A percentile compares a stretch with the other conserved stretches of the same genome.
phyloP scores from a whole-genome alignment of 805 yeast genomes.

The Ogataea angusta region DNA sequence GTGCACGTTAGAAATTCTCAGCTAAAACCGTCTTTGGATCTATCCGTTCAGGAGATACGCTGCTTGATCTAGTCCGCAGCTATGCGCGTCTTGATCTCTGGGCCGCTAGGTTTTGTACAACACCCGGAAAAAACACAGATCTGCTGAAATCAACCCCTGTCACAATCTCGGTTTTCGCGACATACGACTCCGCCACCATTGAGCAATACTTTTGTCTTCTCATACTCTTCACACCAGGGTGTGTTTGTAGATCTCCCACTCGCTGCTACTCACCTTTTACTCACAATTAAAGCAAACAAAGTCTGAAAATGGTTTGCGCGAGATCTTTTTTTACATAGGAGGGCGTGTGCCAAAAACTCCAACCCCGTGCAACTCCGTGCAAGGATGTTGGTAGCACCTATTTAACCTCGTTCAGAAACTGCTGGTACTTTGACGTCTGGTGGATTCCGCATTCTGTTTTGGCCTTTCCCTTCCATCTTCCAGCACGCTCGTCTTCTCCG shows the following conservation, averaged over 20 bases:
- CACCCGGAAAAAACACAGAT: not conserved
- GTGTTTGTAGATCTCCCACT: too few relatives aligned
- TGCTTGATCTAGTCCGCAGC: not conserved
- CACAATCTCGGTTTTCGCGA: not conserved
- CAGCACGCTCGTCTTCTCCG: constrained; percentile 95
- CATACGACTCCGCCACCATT: not conserved
- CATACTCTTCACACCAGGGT: not conserved
- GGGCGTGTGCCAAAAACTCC: constrained; percentile 5
- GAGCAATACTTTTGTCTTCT: not conserved
- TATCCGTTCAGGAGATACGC: not conserved
- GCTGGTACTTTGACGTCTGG: constrained; percentile 69
- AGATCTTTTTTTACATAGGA: constrained; percentile 7
- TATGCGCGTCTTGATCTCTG: too few relatives aligned
- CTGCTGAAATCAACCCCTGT: not conserved
- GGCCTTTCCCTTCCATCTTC: constrained; percentile 90
- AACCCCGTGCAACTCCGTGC: constrained; percentile 1
- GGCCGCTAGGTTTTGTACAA: too few relatives aligned
- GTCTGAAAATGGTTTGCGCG: constrained; percentile 12
- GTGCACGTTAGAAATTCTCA: constrained; percentile 6
- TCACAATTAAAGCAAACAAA: constrained; percentile 1
- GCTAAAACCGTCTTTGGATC: not conserved
- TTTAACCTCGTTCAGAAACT: constrained; percentile 41
- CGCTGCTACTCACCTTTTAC: constrained; percentile 2
- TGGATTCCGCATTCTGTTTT: constrained; percentile 98
- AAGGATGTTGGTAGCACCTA: constrained; percentile 4